phyloP scores from a whole-genome alignment of 257 asterid genomes.

The Fraxinus excelsior region DNA sequence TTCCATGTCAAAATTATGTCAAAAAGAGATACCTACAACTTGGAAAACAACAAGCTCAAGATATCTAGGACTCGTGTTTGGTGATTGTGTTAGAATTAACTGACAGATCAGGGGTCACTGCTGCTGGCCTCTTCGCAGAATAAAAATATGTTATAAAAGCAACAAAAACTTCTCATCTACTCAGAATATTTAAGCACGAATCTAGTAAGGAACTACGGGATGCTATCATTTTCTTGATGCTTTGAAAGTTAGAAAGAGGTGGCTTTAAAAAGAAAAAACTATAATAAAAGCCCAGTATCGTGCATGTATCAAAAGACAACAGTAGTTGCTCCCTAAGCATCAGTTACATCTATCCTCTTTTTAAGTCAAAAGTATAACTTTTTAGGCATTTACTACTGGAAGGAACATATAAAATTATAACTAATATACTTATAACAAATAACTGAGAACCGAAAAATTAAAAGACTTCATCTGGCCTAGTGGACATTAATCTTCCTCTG shows the following conservation, averaged over 20 bases:
- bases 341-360: background rate
- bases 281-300: background rate
- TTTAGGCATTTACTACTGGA: background rate
- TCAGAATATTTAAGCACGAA: conserved; percentile 10
- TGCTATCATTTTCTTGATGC: conserved; percentile 19
- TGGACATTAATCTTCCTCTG: background rate
- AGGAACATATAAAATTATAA: background rate
- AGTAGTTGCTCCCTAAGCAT: background rate
- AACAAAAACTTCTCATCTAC: conserved; percentile 12
- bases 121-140: background rate
- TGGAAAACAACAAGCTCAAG: background rate
- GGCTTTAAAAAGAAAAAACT: conserved; percentile 6
- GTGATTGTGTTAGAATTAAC: background rate
- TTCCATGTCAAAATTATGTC: background rate
- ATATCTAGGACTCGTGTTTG: background rate
- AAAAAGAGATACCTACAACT: background rate
- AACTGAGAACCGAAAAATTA: background rate
- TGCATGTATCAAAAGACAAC: background rate
- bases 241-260: background rate
- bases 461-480: background rate
- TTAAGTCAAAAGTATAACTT: background rate
- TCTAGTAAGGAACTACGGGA: background rate
- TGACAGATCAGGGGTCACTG: background rate
- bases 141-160: background rate
- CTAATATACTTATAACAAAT: background rate